These are phyloP conservation scores for Plectosphaerella sp. DNA, from an alignment of 2,329 filamentous ascomycete genomes.

Conservation along the genomic window DNA sequence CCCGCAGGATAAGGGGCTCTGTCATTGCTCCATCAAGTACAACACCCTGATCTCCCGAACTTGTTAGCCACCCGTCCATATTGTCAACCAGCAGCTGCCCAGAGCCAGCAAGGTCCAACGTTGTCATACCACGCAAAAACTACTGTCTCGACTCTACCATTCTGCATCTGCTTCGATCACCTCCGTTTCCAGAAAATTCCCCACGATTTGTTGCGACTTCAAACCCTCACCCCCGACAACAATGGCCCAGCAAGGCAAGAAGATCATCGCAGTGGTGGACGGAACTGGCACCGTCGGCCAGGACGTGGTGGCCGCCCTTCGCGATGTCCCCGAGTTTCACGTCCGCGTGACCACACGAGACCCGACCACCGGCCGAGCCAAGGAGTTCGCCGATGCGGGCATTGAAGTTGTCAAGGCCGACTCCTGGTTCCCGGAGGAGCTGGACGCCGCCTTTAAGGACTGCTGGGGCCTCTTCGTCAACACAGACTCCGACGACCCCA, in stretches of 20 bases:
- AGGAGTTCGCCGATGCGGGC: not conserved
- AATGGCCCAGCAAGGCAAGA: not conserved
- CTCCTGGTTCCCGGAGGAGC: not conserved
- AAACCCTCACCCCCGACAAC: no score
- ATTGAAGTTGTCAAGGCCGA: not conserved
- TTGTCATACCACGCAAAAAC: no score
- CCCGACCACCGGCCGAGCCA: not conserved
- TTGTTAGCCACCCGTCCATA: no score
- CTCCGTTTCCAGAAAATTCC: no score
- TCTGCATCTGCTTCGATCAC: no score
- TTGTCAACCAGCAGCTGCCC: no score
- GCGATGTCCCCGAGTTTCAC: not conserved
- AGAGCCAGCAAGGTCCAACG: no score
- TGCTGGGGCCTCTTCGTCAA: not conserved
- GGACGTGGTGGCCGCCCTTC: not conserved
- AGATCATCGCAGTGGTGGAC: not conserved
- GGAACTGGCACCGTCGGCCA: not conserved
- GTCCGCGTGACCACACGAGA: not conserved
- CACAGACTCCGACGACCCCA: not conserved
- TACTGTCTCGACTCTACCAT: no score
- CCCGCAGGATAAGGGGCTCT: no score
- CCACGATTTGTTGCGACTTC: no score
- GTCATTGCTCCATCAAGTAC: no score
- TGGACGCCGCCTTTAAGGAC: not conserved
- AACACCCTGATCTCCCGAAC: no score